Conservation (phyloP, 106 monocot genomes). For the Allium sativum region DNA sequence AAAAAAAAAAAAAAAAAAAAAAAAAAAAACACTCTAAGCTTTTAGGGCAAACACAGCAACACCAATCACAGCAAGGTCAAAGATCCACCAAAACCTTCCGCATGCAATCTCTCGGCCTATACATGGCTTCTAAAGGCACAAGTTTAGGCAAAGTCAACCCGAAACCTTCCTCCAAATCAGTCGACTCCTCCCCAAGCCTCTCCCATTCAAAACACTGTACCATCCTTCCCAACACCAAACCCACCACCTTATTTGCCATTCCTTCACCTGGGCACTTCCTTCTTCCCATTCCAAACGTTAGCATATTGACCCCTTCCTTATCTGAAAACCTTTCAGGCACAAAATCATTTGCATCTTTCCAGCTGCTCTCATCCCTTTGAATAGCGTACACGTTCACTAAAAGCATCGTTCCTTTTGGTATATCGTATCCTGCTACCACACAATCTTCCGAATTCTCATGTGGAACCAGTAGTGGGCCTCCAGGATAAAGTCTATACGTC, state of each 20-base stretch:
- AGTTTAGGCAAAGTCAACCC: conserved; percentile 18
- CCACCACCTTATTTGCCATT: not conserved
- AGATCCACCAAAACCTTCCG: too few species aligned
- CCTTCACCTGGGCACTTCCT: conserved; percentile 1
- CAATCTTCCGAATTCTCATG: conserved; percentile 16
- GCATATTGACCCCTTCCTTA: not conserved
- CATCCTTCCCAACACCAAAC: conserved; percentile 3
- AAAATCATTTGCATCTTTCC: conserved; percentile 15
- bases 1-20: too few species aligned
- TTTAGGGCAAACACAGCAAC: too few species aligned
- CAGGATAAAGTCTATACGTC: conserved; percentile 21
- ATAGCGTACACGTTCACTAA: conserved; percentile 22
- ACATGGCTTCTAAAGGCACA: conserved; percentile 10
- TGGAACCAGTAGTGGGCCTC: conserved; percentile 10
- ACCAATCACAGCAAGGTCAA: too few species aligned
- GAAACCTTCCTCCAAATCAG: conserved; percentile 14
- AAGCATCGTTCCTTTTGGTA: conserved; percentile 23
- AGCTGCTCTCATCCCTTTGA: not conserved
- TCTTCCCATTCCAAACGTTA: not conserved
- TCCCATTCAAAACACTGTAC: conserved; percentile 40
- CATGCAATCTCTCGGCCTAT: conserved; percentile 2
- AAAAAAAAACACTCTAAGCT: too few species aligned
- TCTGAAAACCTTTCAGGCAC: conserved; percentile 30
- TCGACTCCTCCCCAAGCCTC: not conserved
- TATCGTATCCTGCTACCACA: conserved; percentile 11